These are phyloP conservation scores for Zygosaccharomyces kombuchaensis DNA, from an alignment of 805 yeast species.

Conservation along the genomic window DNA sequence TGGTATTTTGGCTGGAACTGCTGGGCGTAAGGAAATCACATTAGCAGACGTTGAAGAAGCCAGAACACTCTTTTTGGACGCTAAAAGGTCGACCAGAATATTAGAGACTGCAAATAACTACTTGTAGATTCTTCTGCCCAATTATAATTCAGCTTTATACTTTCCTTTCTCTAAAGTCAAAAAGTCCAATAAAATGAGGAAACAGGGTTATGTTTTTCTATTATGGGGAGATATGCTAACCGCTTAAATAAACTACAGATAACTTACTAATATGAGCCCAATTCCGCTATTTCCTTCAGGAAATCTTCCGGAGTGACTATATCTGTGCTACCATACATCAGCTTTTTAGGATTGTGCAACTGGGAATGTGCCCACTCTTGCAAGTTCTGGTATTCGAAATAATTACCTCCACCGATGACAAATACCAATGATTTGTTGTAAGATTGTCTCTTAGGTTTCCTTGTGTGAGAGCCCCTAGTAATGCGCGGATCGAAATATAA, in stretches of 20 bases:
- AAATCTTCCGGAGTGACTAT: constrained; percentile 67
- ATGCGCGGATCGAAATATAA: constrained; percentile 82
- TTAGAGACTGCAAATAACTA: constrained; percentile 40
- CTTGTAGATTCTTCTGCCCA: constrained; percentile 22
- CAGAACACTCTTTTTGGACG: constrained; percentile 77
- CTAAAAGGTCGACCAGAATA: constrained; percentile 71
- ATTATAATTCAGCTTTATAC: background rate
- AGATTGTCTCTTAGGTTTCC: constrained; percentile 79
- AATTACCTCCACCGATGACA: constrained; percentile 96
- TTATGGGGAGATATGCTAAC: no score
- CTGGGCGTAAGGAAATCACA: constrained; percentile 64
- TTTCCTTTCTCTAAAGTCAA: background rate
- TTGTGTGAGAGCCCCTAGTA: constrained; percentile 83
- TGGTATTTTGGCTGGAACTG: constrained; percentile 70
- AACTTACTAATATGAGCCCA: constrained; percentile 36
- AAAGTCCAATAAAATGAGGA: no score
- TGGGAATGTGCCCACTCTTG: constrained; percentile 73
- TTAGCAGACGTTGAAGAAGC: constrained; percentile 80
- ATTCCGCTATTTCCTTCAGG: constrained; percentile 55
- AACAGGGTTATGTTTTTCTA: no score
- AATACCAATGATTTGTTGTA: constrained; percentile 83
- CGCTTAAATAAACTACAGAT: background rate
- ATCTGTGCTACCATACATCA: constrained; percentile 84
- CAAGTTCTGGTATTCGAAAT: constrained; percentile 86
- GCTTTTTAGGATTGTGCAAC: constrained; percentile 45